phyloP scores from a whole-genome alignment of 306 rosid genomes.

The Rosa lucieae region DNA sequence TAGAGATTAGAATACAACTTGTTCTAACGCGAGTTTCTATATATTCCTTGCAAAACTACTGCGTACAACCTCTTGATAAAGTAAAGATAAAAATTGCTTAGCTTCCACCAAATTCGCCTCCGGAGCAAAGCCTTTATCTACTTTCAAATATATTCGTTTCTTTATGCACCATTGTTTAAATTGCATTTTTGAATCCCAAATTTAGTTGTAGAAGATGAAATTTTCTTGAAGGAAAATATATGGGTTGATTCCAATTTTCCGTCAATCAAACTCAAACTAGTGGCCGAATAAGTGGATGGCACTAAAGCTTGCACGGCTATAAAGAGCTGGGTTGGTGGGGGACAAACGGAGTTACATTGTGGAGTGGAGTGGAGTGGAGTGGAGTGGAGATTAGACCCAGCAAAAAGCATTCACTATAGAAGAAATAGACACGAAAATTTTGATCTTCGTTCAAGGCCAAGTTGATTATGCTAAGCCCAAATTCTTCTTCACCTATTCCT shows the following conservation, averaged over 20 bases:
- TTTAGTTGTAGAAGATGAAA: background rate
- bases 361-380: background rate
- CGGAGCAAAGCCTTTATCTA: background rate
- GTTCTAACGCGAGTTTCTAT: no score
- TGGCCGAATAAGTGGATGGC: slow-evolving; percentile 6
- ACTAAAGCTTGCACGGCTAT: slow-evolving; percentile 5
- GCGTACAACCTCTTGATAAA: no score
- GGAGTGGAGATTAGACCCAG: background rate
- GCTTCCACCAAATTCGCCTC: background rate
- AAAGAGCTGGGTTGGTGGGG: slow-evolving; percentile 36
- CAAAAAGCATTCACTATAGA: background rate
- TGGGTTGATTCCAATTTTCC: background rate
- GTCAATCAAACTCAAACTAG: slow-evolving; percentile 6
- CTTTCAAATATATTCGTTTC: background rate
- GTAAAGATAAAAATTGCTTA: no score
- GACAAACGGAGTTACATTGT: slow-evolving; percentile 35
- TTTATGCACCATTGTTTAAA: background rate
- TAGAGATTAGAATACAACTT: no score
- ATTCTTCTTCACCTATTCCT: slow-evolving; percentile 2
- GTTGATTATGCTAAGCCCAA: background rate
- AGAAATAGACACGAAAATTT: background rate
- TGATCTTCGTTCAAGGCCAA: background rate
- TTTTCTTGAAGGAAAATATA: background rate
- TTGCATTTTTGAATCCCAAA: background rate
- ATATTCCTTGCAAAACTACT: no score